Conservation (phyloP, 768 basidiomycete genomes). For the Podaxis pistillaris region DNA sequence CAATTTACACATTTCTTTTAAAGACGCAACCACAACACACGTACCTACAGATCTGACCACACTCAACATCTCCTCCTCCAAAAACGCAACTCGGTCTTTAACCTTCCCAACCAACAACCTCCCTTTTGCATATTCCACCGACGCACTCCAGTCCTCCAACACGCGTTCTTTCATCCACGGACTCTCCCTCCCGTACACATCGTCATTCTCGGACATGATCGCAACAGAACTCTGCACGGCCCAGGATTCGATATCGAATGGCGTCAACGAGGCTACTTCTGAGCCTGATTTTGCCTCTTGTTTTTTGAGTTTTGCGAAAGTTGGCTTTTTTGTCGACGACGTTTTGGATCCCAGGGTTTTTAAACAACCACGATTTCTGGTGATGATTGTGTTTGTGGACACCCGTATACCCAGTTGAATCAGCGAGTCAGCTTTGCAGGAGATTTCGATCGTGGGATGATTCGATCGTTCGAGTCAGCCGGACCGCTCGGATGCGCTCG, state of each 20-base stretch:
- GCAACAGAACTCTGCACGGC: conserved; percentile 43
- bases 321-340: conserved; percentile 23
- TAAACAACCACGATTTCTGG: not conserved
- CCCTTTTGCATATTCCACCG: conserved; percentile 52
- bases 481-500: not conserved
- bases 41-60: conserved; percentile 58
- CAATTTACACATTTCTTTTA: conserved; percentile 11
- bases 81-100: conserved; percentile 52
- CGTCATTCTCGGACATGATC: conserved; percentile 29
- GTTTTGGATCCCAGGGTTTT: conserved; percentile 13
- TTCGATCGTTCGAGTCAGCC: not conserved
- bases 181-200: conserved; percentile 21
- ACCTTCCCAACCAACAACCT: conserved; percentile 52
- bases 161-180: conserved; percentile 56
- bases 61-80: conserved; percentile 59
- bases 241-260: conserved; percentile 65
- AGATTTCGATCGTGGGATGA: conserved; percentile 16
- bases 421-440: not conserved
- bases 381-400: not conserved
- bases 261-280: conserved; percentile 35
- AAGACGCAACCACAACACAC: conserved; percentile 20
- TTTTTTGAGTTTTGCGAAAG: conserved; percentile 49
- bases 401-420: not conserved
- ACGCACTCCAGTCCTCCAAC: conserved; percentile 52
- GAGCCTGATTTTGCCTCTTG: conserved; percentile 46